These are phyloP conservation scores for Punica granatum DNA, from an alignment of 345 rosid genomes.

Conservation along the genomic window DNA sequence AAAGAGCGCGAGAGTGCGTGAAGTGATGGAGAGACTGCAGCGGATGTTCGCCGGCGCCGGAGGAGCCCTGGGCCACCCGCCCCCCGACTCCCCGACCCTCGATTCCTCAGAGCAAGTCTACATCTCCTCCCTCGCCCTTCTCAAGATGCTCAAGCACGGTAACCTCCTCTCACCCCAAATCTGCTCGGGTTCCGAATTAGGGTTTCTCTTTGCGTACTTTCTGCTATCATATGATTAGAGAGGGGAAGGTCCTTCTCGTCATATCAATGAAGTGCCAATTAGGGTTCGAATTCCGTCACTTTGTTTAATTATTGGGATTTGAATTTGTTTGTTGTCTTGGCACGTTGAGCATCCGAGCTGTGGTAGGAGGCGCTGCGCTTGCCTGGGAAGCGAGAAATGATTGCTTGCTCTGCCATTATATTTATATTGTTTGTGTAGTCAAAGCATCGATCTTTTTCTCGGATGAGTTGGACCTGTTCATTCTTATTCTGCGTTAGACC, in stretches of 20 bases:
- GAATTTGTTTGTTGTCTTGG: not conserved
- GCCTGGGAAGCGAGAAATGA: not conserved
- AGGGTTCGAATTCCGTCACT: not conserved
- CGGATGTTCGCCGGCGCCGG: slow-evolving; percentile 90
- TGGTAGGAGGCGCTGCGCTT: not conserved
- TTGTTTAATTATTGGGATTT: not conserved
- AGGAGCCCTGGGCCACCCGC: slow-evolving; percentile 78
- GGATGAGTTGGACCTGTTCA: too few species aligned
- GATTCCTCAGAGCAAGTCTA: slow-evolving; percentile 98
- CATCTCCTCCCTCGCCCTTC: slow-evolving; percentile 96
- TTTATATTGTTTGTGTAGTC: not conserved
- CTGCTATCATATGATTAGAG: too few species aligned
- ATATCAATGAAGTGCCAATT: not conserved
- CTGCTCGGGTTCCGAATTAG: not conserved
- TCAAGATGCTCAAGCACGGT: slow-evolving; percentile 96
- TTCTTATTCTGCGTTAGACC: too few species aligned
- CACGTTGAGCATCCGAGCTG: not conserved
- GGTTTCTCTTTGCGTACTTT: not conserved
- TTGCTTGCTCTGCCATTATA: not conserved
- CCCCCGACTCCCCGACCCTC: slow-evolving; percentile 86
- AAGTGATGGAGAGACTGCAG: slow-evolving; percentile 74
- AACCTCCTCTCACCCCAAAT: not conserved
- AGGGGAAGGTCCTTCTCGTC: too few species aligned
- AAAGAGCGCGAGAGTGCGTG: too few species aligned
- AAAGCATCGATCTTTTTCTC: too few species aligned